phyloP scores from a whole-genome alignment of 139 green algal genomes.

The Chlorella sp. region DNA sequence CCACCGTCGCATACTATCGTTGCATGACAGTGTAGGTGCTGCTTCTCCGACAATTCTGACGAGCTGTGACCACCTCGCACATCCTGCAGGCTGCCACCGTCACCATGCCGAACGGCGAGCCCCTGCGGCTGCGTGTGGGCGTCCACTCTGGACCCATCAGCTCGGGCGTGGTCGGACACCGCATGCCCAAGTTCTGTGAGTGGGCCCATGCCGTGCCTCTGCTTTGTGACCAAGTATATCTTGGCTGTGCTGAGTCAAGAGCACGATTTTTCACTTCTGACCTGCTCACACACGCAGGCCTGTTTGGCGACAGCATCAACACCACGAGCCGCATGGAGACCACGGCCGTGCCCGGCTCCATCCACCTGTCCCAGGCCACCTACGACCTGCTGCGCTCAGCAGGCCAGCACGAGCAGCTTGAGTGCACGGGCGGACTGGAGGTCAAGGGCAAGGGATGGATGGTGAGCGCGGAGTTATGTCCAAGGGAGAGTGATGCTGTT shows the following conservation, averaged over 20 bases:
- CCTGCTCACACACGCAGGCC: not conserved
- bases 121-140: constrained; percentile 12
- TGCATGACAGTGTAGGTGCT: not conserved
- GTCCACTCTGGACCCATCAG: constrained; percentile 15
- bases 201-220: not conserved
- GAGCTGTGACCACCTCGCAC: too few relatives aligned
- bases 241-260: not conserved
- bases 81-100: not conserved
- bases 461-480: not conserved
- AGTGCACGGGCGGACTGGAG: not conserved
- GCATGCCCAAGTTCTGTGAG: constrained; percentile 5
- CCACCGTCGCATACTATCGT: not conserved
- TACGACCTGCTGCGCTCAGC: not conserved
- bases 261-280: not conserved
- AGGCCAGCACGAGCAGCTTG: not conserved
- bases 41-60: too few relatives aligned
- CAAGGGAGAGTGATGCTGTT: too few relatives aligned
- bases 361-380: not conserved
- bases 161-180: not conserved
- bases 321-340: not conserved
- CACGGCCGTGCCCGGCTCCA: not conserved
- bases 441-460: not conserved
- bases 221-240: not conserved
- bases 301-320: not conserved
- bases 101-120: constrained; percentile 12